Conservation (phyloP, 257 asterid species). For the Echites panduratus region DNA sequence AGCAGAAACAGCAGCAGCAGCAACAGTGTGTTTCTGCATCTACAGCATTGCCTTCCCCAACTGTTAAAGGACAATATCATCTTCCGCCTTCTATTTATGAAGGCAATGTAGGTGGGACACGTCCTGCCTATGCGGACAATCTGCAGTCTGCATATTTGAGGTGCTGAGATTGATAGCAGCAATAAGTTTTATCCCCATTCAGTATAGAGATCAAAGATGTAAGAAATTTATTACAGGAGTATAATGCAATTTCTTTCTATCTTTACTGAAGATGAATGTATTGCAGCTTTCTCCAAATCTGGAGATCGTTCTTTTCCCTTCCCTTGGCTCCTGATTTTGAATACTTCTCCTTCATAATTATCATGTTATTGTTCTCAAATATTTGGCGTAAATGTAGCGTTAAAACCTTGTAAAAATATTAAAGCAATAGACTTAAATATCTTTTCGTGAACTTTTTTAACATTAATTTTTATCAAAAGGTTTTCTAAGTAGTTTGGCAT, state of each 20-base stretch:
- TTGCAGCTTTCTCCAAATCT: background rate
- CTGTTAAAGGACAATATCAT: constrained; percentile 31
- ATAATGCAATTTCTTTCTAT: background rate
- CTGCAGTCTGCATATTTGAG: constrained; percentile 38
- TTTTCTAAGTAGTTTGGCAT: background rate
- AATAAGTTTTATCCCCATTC: constrained; percentile 4
- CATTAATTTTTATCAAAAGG: too few species aligned
- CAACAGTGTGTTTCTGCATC: constrained; percentile 32
- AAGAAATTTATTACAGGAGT: background rate
- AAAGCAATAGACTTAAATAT: too few species aligned
- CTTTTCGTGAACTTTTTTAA: background rate
- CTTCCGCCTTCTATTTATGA: constrained; percentile 35
- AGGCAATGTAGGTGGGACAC: constrained; percentile 27
- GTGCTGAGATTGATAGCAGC: constrained; percentile 4
- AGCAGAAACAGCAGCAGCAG: constrained; percentile 50
- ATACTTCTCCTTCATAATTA: background rate
- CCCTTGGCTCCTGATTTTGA: background rate
- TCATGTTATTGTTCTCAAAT: background rate
- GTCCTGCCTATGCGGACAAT: constrained; percentile 34
- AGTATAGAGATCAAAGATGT: constrained; percentile 1
- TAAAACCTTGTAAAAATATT: too few species aligned
- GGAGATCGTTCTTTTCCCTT: background rate
- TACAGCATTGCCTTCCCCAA: constrained; percentile 22
- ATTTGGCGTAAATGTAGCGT: background rate
- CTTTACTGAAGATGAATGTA: background rate